Percentiles rank a stretch among this genome's conserved stretches.
These are phyloP conservation scores for Podila horticola DNA, from an alignment of 192 early-diverging fungal genomes.

Conservation along the genomic window DNA sequence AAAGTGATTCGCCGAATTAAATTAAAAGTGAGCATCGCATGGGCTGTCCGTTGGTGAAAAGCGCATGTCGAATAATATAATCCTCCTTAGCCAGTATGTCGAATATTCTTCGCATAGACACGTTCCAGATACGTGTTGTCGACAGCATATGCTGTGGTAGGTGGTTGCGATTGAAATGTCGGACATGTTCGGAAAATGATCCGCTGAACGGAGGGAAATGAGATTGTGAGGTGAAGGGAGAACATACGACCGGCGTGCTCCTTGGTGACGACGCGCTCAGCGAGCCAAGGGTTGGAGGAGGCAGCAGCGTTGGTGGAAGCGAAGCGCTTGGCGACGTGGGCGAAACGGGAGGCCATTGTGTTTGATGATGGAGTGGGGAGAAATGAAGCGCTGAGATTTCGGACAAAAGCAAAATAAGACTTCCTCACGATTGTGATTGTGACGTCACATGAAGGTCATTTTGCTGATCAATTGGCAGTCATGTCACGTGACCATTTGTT, in stretches of 20 bases:
- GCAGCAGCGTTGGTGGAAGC: constrained; percentile 21
- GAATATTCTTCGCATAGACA: neutral
- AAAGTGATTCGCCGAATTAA: too few species aligned
- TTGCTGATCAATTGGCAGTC: neutral
- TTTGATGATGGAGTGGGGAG: constrained; percentile 3
- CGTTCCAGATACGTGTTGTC: neutral
- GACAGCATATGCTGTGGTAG: too few species aligned
- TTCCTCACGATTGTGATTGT: neutral
- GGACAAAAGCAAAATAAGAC: neutral
- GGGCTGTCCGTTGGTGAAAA: too few species aligned
- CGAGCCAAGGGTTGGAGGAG: constrained; percentile 49
- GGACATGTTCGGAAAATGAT: neutral
- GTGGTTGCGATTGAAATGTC: neutral
- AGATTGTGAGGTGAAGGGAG: neutral
- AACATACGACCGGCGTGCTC: constrained; percentile 52
- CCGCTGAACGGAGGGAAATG: neutral
- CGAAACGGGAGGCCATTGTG: constrained; percentile 47
- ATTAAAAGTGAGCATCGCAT: too few species aligned
- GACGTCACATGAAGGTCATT: neutral
- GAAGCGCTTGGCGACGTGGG: constrained; percentile 49
- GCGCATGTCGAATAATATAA: too few species aligned
- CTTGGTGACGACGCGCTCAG: constrained; percentile 46
- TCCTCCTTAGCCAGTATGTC: too few species aligned
- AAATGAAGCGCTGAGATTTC: neutral
- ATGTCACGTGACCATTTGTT: neutral